Evolutionary conservation across 2,329 filamentous ascomycete species (phyloP).

Genomic region (Colletotrichum ledebouriae): DNA sequence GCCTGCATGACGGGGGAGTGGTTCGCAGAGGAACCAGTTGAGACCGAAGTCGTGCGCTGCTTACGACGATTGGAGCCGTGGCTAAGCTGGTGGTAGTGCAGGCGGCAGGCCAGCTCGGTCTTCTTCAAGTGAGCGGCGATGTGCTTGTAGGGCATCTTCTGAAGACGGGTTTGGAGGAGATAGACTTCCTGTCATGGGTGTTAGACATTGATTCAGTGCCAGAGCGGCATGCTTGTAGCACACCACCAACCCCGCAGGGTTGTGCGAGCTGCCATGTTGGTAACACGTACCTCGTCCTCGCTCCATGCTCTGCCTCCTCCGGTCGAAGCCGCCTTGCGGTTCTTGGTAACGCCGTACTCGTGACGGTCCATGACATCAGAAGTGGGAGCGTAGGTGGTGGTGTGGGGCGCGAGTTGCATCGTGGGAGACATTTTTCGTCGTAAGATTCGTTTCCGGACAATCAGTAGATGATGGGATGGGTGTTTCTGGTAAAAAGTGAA

Average conservation of each 20-base stretch:
- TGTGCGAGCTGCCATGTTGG: conserved; percentile 1
- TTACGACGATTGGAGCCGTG: conserved; percentile 86
- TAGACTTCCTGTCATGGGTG: conserved; percentile 75
- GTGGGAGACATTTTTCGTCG: conserved; percentile 63
- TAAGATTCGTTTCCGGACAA: conserved; percentile 48
- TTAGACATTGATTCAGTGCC: conserved; percentile 19
- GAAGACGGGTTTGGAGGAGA: conserved; percentile 84
- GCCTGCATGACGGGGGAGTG: conserved; percentile 65
- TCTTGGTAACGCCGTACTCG: conserved; percentile 73
- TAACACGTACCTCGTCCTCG: conserved; percentile 79
- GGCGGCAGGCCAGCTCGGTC: conserved; percentile 87
- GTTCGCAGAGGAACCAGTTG: conserved; percentile 71
- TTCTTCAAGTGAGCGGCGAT: conserved; percentile 89
- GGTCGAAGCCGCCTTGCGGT: conserved; percentile 76
- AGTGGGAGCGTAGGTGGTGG: conserved; percentile 62
- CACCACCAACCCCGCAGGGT: conserved; percentile 18
- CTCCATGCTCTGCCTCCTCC: conserved; percentile 87
- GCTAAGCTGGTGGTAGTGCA: conserved; percentile 89
- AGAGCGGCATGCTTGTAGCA: conserved; percentile 4
- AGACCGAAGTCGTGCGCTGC: conserved; percentile 75
- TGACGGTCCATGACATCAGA: conserved; percentile 70
- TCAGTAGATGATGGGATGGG: conserved; percentile 17
- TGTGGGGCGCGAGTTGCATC: conserved; percentile 59
- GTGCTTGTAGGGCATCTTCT: conserved; percentile 93
- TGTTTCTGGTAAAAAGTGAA: conserved; percentile 37